phyloP scores from a whole-genome alignment of 176 grass and related monocot species.

The Phragmites australis region DNA sequence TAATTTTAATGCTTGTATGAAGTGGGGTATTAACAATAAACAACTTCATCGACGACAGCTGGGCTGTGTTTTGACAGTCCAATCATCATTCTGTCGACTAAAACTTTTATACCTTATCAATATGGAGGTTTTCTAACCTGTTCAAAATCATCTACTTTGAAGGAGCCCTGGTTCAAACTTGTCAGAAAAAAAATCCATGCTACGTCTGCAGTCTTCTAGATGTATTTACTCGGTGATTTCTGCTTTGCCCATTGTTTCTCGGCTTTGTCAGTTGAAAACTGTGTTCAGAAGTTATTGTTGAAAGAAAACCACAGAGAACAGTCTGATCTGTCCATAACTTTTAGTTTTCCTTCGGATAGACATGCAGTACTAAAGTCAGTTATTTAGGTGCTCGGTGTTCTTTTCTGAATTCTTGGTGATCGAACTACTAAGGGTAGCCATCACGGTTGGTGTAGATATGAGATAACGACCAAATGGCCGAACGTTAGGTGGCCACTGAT shows the following conservation, averaged over 20 bases:
- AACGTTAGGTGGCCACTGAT: neutral
- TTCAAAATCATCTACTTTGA: neutral
- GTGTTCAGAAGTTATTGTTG: neutral
- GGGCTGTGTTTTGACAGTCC: neutral
- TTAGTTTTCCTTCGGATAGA: neutral
- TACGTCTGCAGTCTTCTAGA: neutral
- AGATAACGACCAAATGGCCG: neutral
- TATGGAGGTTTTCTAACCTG: neutral
- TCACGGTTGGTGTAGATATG: neutral
- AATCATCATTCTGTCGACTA: neutral
- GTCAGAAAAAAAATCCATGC: neutral
- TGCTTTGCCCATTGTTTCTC: neutral
- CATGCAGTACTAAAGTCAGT: neutral
- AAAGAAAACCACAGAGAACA: neutral
- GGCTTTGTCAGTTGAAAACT: neutral
- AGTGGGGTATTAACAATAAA: neutral
- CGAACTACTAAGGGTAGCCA: neutral
- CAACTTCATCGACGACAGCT: neutral
- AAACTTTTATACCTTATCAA: neutral
- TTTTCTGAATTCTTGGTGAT: neutral
- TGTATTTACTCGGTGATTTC: neutral
- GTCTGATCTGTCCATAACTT: no score
- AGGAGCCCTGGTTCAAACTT: neutral
- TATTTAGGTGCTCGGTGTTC: neutral
- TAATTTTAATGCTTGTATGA: neutral